Base-by-base conservation (phyloP, 495 filamentous ascomycete genomes). In the Hypoxylon subgilvum region DNA sequence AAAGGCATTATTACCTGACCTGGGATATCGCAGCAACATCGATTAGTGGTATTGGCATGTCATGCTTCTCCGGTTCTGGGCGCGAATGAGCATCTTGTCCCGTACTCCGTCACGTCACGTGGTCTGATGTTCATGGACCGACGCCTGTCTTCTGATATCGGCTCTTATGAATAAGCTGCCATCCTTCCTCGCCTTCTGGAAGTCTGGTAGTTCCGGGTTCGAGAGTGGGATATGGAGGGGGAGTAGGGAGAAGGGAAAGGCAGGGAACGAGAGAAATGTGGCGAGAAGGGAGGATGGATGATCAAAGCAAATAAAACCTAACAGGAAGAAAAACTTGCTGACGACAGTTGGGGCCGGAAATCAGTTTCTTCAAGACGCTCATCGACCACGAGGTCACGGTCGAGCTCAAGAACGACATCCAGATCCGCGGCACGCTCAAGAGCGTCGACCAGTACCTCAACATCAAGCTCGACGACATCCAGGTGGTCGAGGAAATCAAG, bases 351-450 rank as follows among this genome's bases (percentile, higher is more conserved):
- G 32, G 16, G 9, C 21, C 13, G 31, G 16, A 31, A 25, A 30
- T 27, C 64, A 97, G 95, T 77, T 98, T 97, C 84, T 98, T 98
- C 86, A 97, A 97, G 76, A 97, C 94, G 50, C 89, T 97, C 65
- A 94, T 96, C 70, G 94, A 97, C 81, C 90, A 96, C 71, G 87
- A 93, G 78, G 84, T 86, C 47, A 97, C 91, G 31, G 91, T 98
- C 73, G 94, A 97, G 77, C 89, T 98, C 74, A 98, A 98, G 78
- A 98, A 98, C 74, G 94, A 98, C 75, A 93, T 98, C 60, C 88
- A 89, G 65, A 96, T 98, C 72, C 88, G 88, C 54, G 94, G 94
- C 54, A 92, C 86, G 16, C 83, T 98, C 57, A 97, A 97, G 79
- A 92, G 88, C 60, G 94, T 98, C 60, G 94, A 98, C 73, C 95